Conservation (phyloP, 2,329 filamentous ascomycete species). For the Arthrobotrys conoides region DNA sequence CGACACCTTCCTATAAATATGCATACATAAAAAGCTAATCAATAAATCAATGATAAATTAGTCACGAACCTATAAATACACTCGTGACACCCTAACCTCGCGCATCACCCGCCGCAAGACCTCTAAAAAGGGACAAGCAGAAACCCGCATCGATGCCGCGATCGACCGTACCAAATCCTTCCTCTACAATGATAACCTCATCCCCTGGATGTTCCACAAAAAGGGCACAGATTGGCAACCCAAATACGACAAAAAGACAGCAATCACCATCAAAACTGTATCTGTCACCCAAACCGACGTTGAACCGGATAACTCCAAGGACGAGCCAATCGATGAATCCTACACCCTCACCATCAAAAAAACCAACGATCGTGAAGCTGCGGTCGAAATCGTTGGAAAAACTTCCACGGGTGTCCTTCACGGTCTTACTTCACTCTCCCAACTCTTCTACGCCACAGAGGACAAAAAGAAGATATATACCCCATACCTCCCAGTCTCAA, state of each 20-base stretch:
- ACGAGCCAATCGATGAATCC: constrained; percentile 79
- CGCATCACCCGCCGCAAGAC: constrained; percentile 71
- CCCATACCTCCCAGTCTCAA: constrained; percentile 77
- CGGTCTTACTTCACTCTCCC: constrained; percentile 81
- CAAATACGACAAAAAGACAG: constrained; percentile 66
- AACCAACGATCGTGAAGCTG: constrained; percentile 70
- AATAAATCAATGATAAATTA: constrained; percentile 63
- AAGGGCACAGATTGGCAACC: constrained; percentile 78
- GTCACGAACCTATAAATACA: constrained; percentile 70
- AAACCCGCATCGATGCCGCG: constrained; percentile 49
- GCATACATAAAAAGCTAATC: constrained; percentile 61
- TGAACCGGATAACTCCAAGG: constrained; percentile 74
- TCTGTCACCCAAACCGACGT: constrained; percentile 74
- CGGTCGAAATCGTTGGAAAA: constrained; percentile 74
- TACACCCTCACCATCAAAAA: constrained; percentile 77
- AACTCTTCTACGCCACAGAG: constrained; percentile 76
- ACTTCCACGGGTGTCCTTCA: constrained; percentile 79
- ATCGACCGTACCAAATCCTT: constrained; percentile 72
- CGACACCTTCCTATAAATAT: background rate
- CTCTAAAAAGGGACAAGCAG: constrained; percentile 72
- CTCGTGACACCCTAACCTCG: constrained; percentile 65
- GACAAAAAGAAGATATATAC: constrained; percentile 74
- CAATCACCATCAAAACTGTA: constrained; percentile 74
- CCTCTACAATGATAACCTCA: constrained; percentile 78
- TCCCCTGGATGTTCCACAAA: constrained; percentile 83